A percentile compares a stretch with the other conserved stretches of the same genome.
Conservation (phyloP, 2,329 filamentous ascomycete genomes). For the Alternaria postmessia region DNA sequence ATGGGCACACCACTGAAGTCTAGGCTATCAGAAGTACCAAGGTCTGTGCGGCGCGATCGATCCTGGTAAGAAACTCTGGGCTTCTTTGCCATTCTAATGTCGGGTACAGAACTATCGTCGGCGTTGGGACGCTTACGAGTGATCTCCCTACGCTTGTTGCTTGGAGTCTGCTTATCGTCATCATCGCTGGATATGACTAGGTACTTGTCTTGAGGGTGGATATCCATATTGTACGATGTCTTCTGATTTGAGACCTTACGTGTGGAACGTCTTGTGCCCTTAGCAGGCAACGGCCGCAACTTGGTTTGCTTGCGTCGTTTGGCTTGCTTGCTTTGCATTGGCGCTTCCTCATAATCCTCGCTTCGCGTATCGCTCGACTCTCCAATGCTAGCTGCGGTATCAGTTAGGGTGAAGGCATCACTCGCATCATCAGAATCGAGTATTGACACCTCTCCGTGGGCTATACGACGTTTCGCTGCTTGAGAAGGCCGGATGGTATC, state of each 20-base stretch:
- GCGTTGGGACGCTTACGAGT: neutral
- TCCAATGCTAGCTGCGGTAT: slow-evolving; percentile 6
- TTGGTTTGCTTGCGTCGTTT: slow-evolving; percentile 19
- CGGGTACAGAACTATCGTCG: neutral
- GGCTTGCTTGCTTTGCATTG: slow-evolving; percentile 5
- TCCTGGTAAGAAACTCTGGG: neutral
- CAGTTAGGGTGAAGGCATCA: neutral
- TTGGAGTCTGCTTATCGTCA: neutral
- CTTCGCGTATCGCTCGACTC: slow-evolving; percentile 12
- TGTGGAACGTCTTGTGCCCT: slow-evolving; percentile 34
- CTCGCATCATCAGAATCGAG: slow-evolving; percentile 4
- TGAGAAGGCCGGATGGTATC: slow-evolving; percentile 37
- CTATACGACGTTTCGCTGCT: slow-evolving; percentile 36
- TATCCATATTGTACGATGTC: slow-evolving; percentile 34
- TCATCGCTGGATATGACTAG: slow-evolving; percentile 19
- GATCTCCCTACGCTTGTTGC: slow-evolving; percentile 4
- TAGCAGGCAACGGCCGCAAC: neutral
- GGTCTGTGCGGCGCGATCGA: neutral
- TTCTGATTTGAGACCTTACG: slow-evolving; percentile 28
- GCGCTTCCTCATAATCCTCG: slow-evolving; percentile 10
- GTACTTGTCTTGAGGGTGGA: slow-evolving; percentile 42
- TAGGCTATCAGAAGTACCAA: neutral
- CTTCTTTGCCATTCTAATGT: neutral
- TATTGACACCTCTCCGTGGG: slow-evolving; percentile 27
- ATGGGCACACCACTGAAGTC: neutral